Percentiles rank a stretch among this genome's conserved stretches.
These are phyloP conservation scores for Crassisporium funariophilum DNA, from an alignment of 768 basidiomycete species.

Conservation along the genomic window DNA sequence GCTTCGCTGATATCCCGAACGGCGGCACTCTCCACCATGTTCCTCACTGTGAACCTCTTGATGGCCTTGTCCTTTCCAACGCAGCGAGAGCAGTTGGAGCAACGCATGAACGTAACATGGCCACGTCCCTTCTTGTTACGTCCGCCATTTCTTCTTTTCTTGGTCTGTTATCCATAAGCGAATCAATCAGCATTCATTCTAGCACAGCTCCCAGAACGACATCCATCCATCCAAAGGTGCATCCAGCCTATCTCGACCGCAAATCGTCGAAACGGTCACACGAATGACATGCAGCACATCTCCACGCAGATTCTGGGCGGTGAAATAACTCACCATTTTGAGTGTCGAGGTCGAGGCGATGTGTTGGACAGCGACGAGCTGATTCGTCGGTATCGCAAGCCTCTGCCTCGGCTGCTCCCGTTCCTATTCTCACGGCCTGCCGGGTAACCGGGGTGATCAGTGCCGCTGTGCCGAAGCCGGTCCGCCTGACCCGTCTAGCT, in stretches of 20 bases:
- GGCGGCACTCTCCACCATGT: slow-evolving; percentile 99
- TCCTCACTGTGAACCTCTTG: slow-evolving; percentile 98
- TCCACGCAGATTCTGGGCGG: slow-evolving; percentile 8
- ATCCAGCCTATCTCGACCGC: slow-evolving; percentile 37
- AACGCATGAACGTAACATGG: slow-evolving; percentile 92
- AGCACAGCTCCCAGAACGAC: slow-evolving; percentile 21
- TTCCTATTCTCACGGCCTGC: slow-evolving; percentile 28
- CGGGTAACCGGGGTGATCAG: slow-evolving; percentile 10
- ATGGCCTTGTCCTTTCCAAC: slow-evolving; percentile 99
- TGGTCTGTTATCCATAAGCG: slow-evolving; percentile 60
- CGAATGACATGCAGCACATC: slow-evolving; percentile 4
- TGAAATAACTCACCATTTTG: slow-evolving; percentile 43
- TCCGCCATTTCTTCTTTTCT: slow-evolving; percentile 99
- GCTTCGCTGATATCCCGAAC: slow-evolving; percentile 97
- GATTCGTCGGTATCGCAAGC: slow-evolving; percentile 25
- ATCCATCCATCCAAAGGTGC: slow-evolving; percentile 34
- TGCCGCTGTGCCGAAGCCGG: no score
- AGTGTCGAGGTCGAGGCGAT: slow-evolving; percentile 39
- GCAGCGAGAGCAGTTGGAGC: slow-evolving; percentile 99
- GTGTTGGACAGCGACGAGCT: slow-evolving; percentile 35
- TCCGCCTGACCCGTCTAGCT: not conserved
- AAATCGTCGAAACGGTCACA: slow-evolving; percentile 26
- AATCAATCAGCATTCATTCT: slow-evolving; percentile 19
- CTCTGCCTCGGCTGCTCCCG: slow-evolving; percentile 30
- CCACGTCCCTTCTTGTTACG: slow-evolving; percentile 99